Conservation (phyloP, 768 basidiomycete genomes). For the Auriscalpium microsporum region DNA sequence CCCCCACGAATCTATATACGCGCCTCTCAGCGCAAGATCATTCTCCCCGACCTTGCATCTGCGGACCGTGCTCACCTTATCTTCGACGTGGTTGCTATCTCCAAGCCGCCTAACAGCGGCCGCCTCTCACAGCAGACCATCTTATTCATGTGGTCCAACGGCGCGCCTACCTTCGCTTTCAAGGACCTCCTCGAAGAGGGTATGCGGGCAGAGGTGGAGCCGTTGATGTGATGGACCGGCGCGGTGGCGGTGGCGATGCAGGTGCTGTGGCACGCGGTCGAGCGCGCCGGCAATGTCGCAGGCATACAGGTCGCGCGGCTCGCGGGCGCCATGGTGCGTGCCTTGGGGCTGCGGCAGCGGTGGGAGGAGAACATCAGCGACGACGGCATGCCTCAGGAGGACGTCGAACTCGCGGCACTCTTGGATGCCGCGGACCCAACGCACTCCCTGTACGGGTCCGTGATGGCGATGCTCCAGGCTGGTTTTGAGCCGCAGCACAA, state of each 20-base stretch:
- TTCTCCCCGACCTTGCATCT: slow-evolving; percentile 8
- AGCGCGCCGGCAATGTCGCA: slow-evolving; percentile 37
- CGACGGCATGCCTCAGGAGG: slow-evolving; percentile 18
- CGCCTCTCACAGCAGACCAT: slow-evolving; percentile 48
- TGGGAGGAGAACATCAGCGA: slow-evolving; percentile 21
- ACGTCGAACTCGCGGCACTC: slow-evolving; percentile 1
- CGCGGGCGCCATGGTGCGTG: slow-evolving; percentile 44
- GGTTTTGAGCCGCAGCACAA: slow-evolving; percentile 47
- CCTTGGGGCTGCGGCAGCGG: slow-evolving; percentile 40
- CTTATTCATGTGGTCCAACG: slow-evolving; percentile 53
- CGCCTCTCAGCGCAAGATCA: slow-evolving; percentile 24
- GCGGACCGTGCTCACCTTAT: slow-evolving; percentile 40
- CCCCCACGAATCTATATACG: slow-evolving; percentile 29
- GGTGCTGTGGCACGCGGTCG: slow-evolving; percentile 43
- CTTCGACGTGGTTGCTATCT: slow-evolving; percentile 43
- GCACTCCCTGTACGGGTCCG: slow-evolving; percentile 29
- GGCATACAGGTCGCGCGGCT: slow-evolving; percentile 35
- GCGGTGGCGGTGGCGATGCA: slow-evolving; percentile 39
- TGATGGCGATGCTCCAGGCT: slow-evolving; percentile 53
- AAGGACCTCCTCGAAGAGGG: slow-evolving; percentile 41
- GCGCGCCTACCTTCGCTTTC: slow-evolving; percentile 38
- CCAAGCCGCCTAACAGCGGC: slow-evolving; percentile 32
- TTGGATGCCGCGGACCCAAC: slow-evolving; percentile 4
- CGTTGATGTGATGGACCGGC: slow-evolving; percentile 46
- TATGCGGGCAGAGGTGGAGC: slow-evolving; percentile 37